Conservation (phyloP, 2,329 filamentous ascomycete species). For the Balansia obtecta region DNA sequence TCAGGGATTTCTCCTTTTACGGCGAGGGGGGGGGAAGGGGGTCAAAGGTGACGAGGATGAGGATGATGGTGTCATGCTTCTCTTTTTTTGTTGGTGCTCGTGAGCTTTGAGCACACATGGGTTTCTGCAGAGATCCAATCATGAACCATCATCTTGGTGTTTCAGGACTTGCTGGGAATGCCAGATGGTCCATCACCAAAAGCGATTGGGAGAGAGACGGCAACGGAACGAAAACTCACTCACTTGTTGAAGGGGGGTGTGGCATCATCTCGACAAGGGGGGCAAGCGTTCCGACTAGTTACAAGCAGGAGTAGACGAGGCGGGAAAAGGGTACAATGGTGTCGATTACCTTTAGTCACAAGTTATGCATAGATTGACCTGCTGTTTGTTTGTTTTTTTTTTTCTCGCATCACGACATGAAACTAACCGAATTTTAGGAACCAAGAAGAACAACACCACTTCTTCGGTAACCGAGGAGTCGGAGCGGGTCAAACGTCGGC, state of each 20-base stretch:
- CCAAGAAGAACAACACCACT: no score
- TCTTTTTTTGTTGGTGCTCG: background rate
- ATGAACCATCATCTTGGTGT: no score
- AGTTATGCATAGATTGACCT: background rate
- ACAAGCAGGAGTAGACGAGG: background rate
- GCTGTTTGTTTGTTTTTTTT: background rate
- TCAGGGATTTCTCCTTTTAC: background rate
- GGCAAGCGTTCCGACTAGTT: background rate
- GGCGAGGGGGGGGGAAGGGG: no score
- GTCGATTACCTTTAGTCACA: background rate
- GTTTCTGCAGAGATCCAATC: no score
- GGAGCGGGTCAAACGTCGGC: background rate
- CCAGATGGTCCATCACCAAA: background rate
- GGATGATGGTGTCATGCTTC: background rate
- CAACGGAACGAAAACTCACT: background rate
- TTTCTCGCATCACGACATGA: no score
- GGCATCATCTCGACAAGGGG: background rate
- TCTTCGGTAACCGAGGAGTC: background rate
- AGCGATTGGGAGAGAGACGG: background rate
- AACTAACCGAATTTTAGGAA: no score
- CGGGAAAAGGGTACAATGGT: background rate
- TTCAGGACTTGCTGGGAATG: no score
- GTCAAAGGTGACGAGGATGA: no score
- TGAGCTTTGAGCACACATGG: background rate
- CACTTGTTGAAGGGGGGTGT: background rate